Conservation (phyloP, 2,329 filamentous ascomycete species). For the Aspergillus calidoustus region DNA sequence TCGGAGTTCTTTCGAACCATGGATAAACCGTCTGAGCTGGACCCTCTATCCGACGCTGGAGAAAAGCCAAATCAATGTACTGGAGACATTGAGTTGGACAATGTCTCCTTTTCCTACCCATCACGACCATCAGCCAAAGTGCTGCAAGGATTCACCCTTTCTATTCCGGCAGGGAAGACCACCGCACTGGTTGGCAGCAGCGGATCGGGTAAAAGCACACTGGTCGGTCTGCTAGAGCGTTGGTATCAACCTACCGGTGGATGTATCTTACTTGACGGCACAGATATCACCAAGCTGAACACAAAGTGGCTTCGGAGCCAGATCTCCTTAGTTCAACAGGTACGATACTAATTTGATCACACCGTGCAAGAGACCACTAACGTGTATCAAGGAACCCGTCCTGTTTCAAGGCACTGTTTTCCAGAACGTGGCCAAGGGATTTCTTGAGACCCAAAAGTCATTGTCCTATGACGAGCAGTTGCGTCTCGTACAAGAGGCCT, state of each 20-base stretch:
- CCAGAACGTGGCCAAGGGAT: conserved; percentile 83
- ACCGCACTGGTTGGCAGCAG: conserved; percentile 94
- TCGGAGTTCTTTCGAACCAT: conserved; percentile 72
- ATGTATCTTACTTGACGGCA: conserved; percentile 78
- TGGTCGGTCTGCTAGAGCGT: conserved; percentile 88
- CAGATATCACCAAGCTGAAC: conserved; percentile 79
- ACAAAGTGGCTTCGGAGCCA: conserved; percentile 89
- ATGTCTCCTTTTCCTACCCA: conserved; percentile 92
- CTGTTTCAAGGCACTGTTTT: conserved; percentile 89
- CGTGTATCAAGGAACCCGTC: conserved; percentile 80
- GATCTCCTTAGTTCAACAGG: conserved; percentile 72
- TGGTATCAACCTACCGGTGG: conserved; percentile 91
- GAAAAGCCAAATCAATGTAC: conserved; percentile 71
- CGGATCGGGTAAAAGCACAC: conserved; percentile 91
- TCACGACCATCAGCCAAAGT: conserved; percentile 88
- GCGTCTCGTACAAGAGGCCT: conserved; percentile 74
- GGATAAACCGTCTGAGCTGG: conserved; percentile 81
- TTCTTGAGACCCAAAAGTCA: conserved; percentile 80
- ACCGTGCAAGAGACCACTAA: background rate
- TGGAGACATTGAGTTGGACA: conserved; percentile 77
- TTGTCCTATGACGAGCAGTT: conserved; percentile 69
- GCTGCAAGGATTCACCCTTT: conserved; percentile 79
- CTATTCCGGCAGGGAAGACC: conserved; percentile 85
- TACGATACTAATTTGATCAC: background rate
- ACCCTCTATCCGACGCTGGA: conserved; percentile 74